Evolutionary conservation across 2,329 filamentous ascomycete genomes (phyloP), one percentile per base, ranked within the genome.

Genomic region (Huntiella decipiens): DNA sequence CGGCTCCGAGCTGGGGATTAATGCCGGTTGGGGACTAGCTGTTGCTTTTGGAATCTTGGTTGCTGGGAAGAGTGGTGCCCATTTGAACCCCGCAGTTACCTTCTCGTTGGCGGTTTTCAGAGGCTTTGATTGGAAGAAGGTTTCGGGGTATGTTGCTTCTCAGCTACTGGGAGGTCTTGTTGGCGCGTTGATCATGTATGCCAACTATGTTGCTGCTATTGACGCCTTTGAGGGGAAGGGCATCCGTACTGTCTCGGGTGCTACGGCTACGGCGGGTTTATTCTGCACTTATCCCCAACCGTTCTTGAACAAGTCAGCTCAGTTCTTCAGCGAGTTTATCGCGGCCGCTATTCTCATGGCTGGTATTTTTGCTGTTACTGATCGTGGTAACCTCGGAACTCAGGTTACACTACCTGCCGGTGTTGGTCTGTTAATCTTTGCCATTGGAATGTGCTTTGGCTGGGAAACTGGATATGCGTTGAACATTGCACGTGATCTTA

Each of bases 381-480:
- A 79, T 51, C 63, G 63, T 41, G 59, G 59, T 36, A 73, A 73
- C 53, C 32, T 49, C 12, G 63, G 69, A 11, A 74, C 73, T 3
- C 73, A 74, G 1, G 73, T 73, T 0, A 63, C 66, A 1, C 49
- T 63, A 46, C 45, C 45, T 6, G 19, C 33, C 5, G 45, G 38
- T 31, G 43, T 46, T 4, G 47, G 43, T 11, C 53, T 75, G 17
- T 63, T 83, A 41, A 75, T 84, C 51, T 83, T 83, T 55, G 79
- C 78, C 5, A 74, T 84, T 16, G 79, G 78, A 13, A 74, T 76
- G 31, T 79, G 76, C 56, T 83, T 82, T 54, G 80, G 80, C 5
- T 83, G 77, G 77, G 73, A 84, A 58, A 85, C 79, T 1, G 79
- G 80, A 34, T 85, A 81, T 59, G 79, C 79, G 12, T 82, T 83